Evolutionary conservation across 1,284 basidiomycete species (phyloP).

Genomic region (Butyriboletus appendiculatus): DNA sequence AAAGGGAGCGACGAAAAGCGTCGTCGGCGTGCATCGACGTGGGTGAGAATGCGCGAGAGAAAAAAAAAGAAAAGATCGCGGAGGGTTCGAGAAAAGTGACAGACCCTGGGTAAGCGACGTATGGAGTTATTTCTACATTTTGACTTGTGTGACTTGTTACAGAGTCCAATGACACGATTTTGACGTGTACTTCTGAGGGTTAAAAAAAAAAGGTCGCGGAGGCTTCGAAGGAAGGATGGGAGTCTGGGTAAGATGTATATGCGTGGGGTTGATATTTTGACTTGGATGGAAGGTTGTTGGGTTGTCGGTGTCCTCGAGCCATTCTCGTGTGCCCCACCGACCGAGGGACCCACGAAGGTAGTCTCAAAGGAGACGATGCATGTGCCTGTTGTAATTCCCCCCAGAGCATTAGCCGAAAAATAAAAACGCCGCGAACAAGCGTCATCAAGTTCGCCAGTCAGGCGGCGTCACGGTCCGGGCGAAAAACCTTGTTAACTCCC

Average conservation of each 20-base stretch:
- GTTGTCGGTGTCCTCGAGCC: not conserved
- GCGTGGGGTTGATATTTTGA: no score
- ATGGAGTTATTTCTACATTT: not conserved
- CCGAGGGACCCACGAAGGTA: not conserved
- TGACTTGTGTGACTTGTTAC: not conserved
- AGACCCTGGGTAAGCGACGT: not conserved
- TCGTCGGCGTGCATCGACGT: not conserved
- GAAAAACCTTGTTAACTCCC: slow-evolving; percentile 10
- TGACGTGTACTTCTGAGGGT: no score
- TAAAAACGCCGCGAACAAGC: not conserved
- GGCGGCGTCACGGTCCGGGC: not conserved
- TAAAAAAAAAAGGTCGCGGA: no score
- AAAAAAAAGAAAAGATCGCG: not conserved
- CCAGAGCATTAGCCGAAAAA: slow-evolving; percentile 2
- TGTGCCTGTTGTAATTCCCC: not conserved
- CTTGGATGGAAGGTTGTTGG: no score
- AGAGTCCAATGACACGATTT: no score
- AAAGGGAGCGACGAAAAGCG: not conserved
- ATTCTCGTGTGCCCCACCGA: not conserved
- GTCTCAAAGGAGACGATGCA: not conserved
- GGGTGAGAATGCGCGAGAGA: not conserved
- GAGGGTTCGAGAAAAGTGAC: not conserved
- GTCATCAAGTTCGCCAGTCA: not conserved
- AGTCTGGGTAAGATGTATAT: no score
- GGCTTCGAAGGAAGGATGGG: no score